These are phyloP conservation scores for Bisporella sp. DNA, from an alignment of 2,329 filamentous ascomycete genomes.

Conservation along the genomic window DNA sequence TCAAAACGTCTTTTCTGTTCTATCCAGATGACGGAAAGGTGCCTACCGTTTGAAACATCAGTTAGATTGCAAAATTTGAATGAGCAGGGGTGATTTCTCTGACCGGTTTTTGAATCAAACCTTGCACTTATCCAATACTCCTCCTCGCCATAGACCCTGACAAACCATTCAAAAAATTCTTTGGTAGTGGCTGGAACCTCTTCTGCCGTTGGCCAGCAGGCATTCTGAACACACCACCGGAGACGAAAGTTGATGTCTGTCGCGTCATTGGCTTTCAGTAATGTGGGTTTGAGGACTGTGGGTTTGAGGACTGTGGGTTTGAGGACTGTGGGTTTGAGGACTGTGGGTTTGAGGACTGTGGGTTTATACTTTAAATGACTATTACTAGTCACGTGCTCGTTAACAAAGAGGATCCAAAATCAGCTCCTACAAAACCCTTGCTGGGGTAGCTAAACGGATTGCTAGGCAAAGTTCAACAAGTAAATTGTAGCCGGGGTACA, in stretches of 20 bases:
- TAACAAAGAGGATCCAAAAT: too few species aligned
- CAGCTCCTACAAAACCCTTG: too few species aligned
- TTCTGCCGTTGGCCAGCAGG: not conserved
- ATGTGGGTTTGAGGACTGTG: too few species aligned
- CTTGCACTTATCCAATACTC: not conserved
- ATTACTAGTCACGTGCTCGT: too few species aligned
- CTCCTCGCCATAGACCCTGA: not conserved
- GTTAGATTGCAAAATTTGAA: not conserved
- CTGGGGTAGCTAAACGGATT: too few species aligned
- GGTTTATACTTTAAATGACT: too few species aligned
- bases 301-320: too few species aligned
- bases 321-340: too few species aligned
- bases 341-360: too few species aligned
- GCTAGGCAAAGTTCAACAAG: too few species aligned
- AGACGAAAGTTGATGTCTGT: conserved; percentile 7
- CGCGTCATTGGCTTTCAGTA: conserved; percentile 2
- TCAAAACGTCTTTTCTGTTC: too few species aligned
- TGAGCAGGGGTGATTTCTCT: not conserved
- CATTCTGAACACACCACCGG: conserved; percentile 1
- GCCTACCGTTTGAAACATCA: not conserved
- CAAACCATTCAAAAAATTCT: conserved; percentile 1
- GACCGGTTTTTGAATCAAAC: not conserved
- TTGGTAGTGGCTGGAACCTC: not conserved
- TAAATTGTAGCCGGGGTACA: too few species aligned
- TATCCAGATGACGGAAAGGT: not conserved